Base-by-base conservation (phyloP, 2,329 filamentous ascomycete species). In the Ophiocordyceps camponoti-rufipedis region DNA sequence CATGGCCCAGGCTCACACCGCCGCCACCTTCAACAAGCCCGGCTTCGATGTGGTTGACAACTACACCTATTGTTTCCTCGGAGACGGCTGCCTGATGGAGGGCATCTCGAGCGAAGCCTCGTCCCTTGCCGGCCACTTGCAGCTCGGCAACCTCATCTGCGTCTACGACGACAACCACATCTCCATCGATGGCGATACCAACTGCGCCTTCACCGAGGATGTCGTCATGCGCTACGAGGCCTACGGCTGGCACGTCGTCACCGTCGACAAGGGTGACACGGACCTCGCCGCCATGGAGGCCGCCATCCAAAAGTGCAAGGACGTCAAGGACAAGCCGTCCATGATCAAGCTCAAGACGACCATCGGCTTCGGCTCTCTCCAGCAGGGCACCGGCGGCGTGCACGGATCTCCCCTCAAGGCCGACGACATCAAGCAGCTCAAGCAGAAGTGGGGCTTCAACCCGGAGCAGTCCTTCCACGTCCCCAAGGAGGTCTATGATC, bases 131-230 rank as follows among this genome's bases (percentile, higher is more conserved):
- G 91, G 91, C 61, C 91, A 98, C 72, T 76, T 96, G 66, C 84
- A 96, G 76, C 80, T 98, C 53, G 91, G 89, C 63, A 98, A 96
- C 76, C 74, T 98, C 60, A 96, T 96, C 68, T 80, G 78, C 67
- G 76, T 98, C 68, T 98, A 89, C 68, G 91, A 98, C 62, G 91
- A 98, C 75, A 98, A 98, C 78, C 84, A 94, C 67, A 96, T 98
- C 62, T 94, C 75, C 58, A 80, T 80, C 62, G 91, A 98, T 62
- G 91, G 91, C 67, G 83, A 94, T 74, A 96, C 84, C 70, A 91
- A 91, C 71, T 80, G 78, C 61, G 82, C 91, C 54, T 96, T 98
- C 74, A 98, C 91, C 49, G 91, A 98, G 72, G 88, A 98, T 57
- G 89, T 96, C 50, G 65, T 74, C 58, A 91, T 93, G 78, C 81